Percentiles rank a stretch among this genome's conserved stretches.
phyloP scores from a whole-genome alignment of 805 yeast species.

The Barnettozyma vustinii region DNA sequence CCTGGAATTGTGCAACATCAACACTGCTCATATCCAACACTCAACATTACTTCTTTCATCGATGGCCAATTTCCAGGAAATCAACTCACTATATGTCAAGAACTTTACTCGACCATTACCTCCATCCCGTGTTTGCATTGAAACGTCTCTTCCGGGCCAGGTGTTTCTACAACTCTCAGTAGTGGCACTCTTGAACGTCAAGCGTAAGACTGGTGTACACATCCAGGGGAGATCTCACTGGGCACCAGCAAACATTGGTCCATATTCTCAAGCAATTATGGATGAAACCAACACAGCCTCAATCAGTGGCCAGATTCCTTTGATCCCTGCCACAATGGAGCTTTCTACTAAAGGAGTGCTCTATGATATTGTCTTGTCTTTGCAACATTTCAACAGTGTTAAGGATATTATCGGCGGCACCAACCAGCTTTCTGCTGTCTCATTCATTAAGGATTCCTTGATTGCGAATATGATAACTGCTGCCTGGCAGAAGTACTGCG shows the following conservation, averaged over 20 bases:
- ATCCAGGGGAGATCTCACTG: constrained; percentile 92
- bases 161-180: constrained; percentile 55
- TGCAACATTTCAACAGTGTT: constrained; percentile 71
- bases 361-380: constrained; percentile 46
- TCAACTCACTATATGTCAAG: constrained; percentile 56
- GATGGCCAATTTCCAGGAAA: constrained; percentile 57
- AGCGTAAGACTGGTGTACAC: constrained; percentile 65
- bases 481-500: constrained; percentile 43
- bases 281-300: constrained; percentile 46
- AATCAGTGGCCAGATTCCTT: constrained; percentile 89
- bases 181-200: constrained; percentile 33
- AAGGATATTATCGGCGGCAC: constrained; percentile 45
- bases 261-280: constrained; percentile 81
- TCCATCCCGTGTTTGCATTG: constrained; percentile 85
- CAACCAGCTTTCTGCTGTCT: constrained; percentile 43
- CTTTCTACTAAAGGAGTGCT: constrained; percentile 27
- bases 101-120: constrained; percentile 62
- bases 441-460: constrained; percentile 42
- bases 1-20: constrained; percentile 28
- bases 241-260: constrained; percentile 99
- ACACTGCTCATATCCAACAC: constrained; percentile 47
- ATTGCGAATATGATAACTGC: constrained; percentile 29
- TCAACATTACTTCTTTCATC: constrained; percentile 55
- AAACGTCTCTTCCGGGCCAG: constrained; percentile 42
- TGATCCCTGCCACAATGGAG: constrained; percentile 67